These are phyloP conservation scores for Backusella tarrabulga DNA, from an alignment of 192 early-diverging fungal genomes.

Conservation along the genomic window DNA sequence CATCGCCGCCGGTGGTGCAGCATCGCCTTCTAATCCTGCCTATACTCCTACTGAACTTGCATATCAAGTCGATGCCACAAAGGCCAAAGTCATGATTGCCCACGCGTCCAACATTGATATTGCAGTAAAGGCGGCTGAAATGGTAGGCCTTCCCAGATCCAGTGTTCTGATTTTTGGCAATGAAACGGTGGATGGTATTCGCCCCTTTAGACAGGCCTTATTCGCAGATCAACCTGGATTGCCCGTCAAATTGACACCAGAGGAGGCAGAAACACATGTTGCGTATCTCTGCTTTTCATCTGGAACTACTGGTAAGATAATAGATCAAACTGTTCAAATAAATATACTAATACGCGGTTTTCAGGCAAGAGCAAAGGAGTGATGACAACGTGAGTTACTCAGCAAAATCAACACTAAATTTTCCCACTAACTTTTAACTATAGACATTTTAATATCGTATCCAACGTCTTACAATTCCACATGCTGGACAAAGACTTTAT, in stretches of 20 bases:
- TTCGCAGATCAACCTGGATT: not conserved
- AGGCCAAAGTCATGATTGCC: slow-evolving; percentile 64
- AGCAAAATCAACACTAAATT: slow-evolving; percentile 61
- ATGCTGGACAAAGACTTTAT: not conserved
- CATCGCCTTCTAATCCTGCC: slow-evolving; percentile 73
- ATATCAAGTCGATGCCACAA: slow-evolving; percentile 66
- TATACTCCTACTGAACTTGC: slow-evolving; percentile 76
- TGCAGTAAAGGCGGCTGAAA: slow-evolving; percentile 43
- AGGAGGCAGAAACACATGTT: slow-evolving; percentile 24
- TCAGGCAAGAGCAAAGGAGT: slow-evolving; percentile 28
- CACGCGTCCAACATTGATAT: slow-evolving; percentile 23
- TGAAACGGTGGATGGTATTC: slow-evolving; percentile 26
- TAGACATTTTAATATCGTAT: slow-evolving; percentile 27
- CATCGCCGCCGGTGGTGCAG: slow-evolving; percentile 42
- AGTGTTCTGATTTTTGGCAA: slow-evolving; percentile 42
- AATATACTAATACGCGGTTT: not conserved
- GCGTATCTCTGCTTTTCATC: slow-evolving; percentile 31
- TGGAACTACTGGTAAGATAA: slow-evolving; percentile 29
- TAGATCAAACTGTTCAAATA: slow-evolving; percentile 16
- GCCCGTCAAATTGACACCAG: slow-evolving; percentile 20
- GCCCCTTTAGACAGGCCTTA: slow-evolving; percentile 26
- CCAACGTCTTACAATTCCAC: slow-evolving; percentile 15
- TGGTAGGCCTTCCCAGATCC: slow-evolving; percentile 27
- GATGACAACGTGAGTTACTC: slow-evolving; percentile 30
- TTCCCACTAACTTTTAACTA: not conserved